Evolutionary conservation across 1,139 yeast species (phyloP), one percentile per base, ranked within the genome.

Genomic region (Blastobotrys apis): DNA sequence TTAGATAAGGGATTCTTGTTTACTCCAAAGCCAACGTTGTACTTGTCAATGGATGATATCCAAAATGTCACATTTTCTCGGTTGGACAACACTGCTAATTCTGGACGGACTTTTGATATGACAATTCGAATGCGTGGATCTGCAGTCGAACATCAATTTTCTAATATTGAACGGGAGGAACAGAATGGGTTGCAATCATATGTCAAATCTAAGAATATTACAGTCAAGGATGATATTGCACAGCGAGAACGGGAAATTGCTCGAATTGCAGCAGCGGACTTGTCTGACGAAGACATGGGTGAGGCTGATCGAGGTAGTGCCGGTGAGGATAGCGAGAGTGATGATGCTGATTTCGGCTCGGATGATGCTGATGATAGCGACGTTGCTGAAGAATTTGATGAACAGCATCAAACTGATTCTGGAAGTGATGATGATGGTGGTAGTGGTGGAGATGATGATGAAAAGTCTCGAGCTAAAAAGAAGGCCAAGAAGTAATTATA

Each of bases 21-120:
- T 63, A 83, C 92, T 35, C 90, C 97, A 26, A 94, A 94, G 64
- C 97, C 98, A 41, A 88, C 97, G 0, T 78, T 92, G 36, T 85
- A 86, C 64, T 85, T 92, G 53, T 96, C 97, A 44, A 84, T 80
- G 63, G 72, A 84, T 1, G 97, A 92, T 58, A 78, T 92, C 39
- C 73, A 81, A 45, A 75, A 72, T 38, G 80, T 92, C 29, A 80
- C 85, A 26, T 84, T 94, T 70, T 84, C 96, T 3, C 81, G 99
- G 65, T 85, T 94, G 5, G 95, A 95, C 12, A 78, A 82, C 38
- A 80, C 88, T 1, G 78, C 84, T 1, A 76, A 80, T 3, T 83
- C 94, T 1, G 81, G 88, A 30, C 80, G 96, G 62, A 92, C 98
- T 0, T 94, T 94, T 65, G 99, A 94, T 66, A 71, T 92, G 67